Base-by-base conservation (phyloP, 2,329 filamentous ascomycete species). In the Dothidotthia symphoricarpi region DNA sequence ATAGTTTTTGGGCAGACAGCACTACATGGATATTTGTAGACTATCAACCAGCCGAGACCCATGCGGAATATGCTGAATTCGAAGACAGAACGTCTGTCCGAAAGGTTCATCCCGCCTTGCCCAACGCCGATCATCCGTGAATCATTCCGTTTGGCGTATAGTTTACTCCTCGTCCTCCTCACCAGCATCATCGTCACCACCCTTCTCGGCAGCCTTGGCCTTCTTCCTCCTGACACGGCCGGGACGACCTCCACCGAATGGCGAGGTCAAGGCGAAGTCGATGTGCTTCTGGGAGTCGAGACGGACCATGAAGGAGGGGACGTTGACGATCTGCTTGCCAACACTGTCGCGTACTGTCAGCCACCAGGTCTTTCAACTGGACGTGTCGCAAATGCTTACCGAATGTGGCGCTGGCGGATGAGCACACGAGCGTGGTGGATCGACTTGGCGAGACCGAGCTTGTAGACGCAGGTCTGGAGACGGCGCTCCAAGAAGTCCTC, bases 231-330 rank as follows among this genome's bases (percentile, higher is more conserved):
- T 85, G 70, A 96, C 91, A 83, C 93, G 93, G 64, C 93, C 93
- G 67, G 89, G 88, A 66, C 93, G 90, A 71, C 93, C 93, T 72
- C 90, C 90, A 76, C 93, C 93, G 68, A 95, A 96, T 72, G 93
- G 91, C 71, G 91, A 97, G 76, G 85, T 94, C 58, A 98, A 83
- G 53, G 93, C 82, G 74, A 98, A 97, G 82, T 98, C 93, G 68
- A 98, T 97, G 86, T 98, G 93, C 88, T 98, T 98, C 85, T 98
- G 93, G 67, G 90, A 96, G 82, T 98, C 93, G 69, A 98, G 88
- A 78, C 93, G 93, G 75, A 98, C 93, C 72, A 98, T 86, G 86
- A 95, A 98, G 39, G 91, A 97, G 57, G 93, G 93, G 47, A 98
- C 93, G 77, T 98, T 98, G 82, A 98, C 93, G 72, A 98, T 97